phyloP scores from a whole-genome alignment of 768 basidiomycete genomes.

The Amanita jacksonii region DNA sequence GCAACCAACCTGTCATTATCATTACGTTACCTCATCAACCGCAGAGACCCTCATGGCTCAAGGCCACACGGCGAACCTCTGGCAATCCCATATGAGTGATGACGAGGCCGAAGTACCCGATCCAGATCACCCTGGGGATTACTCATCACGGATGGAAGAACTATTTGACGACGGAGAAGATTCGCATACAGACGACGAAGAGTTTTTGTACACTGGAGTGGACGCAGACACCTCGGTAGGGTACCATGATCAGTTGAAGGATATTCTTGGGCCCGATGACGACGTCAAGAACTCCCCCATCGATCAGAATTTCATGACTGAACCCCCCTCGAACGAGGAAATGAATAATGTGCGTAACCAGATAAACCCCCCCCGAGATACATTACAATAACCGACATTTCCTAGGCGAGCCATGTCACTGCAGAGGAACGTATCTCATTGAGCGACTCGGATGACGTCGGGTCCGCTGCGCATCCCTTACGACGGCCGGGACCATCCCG shows the following conservation, averaged over 20 bases:
- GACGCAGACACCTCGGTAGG: constrained; percentile 44
- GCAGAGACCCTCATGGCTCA: constrained; percentile 1
- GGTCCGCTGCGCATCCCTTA: background rate
- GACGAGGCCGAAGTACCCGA: constrained; percentile 27
- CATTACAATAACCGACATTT: no score
- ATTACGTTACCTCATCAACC: background rate
- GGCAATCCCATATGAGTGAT: constrained; percentile 11
- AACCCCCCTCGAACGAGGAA: no score
- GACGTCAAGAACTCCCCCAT: constrained; percentile 31
- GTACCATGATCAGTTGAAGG: constrained; percentile 62
- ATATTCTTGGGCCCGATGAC: constrained; percentile 61
- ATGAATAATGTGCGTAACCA: no score
- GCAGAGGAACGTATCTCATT: no score
- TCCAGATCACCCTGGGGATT: constrained; percentile 37
- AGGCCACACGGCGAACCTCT: constrained; percentile 7
- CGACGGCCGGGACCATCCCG: constrained; percentile 29
- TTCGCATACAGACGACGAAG: constrained; percentile 32
- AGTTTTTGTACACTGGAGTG: constrained; percentile 66
- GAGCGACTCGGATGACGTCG: no score
- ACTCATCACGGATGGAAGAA: constrained; percentile 62
- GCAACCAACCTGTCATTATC: constrained; percentile 5
- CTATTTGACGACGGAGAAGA: constrained; percentile 40
- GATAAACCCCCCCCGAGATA: background rate
- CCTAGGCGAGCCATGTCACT: no score
- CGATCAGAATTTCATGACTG: no score